Conservation (phyloP, 2,329 filamentous ascomycete genomes). For the Cytospora schulzeri region DNA sequence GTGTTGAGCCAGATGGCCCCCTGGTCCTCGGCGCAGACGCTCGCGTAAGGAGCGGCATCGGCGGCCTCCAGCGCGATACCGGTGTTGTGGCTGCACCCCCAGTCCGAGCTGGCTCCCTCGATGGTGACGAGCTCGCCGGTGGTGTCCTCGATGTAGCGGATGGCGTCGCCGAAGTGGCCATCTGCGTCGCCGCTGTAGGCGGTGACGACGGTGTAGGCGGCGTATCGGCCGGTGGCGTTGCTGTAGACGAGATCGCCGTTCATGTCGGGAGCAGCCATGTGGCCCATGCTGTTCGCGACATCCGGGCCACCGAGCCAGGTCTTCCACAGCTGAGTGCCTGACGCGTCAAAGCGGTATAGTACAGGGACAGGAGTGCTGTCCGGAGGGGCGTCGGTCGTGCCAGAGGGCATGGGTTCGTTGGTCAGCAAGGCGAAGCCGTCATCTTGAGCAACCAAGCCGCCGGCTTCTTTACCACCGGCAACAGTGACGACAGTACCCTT, state of each 20-base stretch:
- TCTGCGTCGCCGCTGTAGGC: constrained; percentile 54
- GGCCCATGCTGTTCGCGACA: constrained; percentile 48
- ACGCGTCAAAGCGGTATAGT: constrained; percentile 57
- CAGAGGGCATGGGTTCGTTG: constrained; percentile 56
- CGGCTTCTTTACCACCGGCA: constrained; percentile 58
- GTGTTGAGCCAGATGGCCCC: constrained; percentile 67
- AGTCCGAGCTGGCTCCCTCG: constrained; percentile 54
- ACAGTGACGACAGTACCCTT: constrained; percentile 55
- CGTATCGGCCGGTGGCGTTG: constrained; percentile 56
- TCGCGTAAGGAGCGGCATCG: constrained; percentile 59
- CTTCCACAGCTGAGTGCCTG: constrained; percentile 58
- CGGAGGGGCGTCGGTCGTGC: constrained; percentile 50
- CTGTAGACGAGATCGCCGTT: constrained; percentile 66
- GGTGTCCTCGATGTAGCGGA: constrained; percentile 47
- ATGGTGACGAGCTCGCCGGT: constrained; percentile 54
- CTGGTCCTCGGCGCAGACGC: constrained; percentile 63
- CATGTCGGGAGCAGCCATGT: constrained; percentile 55
- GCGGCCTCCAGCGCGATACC: constrained; percentile 65
- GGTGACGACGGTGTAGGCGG: constrained; percentile 64
- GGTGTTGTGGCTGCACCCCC: constrained; percentile 67
- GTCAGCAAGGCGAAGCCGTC: constrained; percentile 66
- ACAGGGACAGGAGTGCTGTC: constrained; percentile 54
- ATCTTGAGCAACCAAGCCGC: constrained; percentile 62
- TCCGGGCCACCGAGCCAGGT: constrained; percentile 61
- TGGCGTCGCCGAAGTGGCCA: constrained; percentile 61